These are phyloP conservation scores for Puccinia triticina DNA, from an alignment of 1,284 basidiomycete genomes.

Conservation along the genomic window DNA sequence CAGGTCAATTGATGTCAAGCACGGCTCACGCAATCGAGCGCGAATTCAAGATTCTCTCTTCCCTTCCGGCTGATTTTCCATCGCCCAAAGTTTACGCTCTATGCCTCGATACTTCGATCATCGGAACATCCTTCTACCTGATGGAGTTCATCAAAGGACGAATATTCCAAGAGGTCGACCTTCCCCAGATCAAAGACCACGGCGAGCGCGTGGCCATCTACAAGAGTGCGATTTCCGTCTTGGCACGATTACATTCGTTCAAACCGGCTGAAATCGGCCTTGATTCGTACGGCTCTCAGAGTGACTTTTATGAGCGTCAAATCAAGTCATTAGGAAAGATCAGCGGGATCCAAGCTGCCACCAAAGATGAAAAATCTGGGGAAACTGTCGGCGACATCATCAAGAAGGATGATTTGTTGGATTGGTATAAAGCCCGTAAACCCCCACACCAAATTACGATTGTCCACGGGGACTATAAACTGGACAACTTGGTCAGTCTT, in stretches of 20 bases:
- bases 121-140: constrained; percentile 90
- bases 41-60: constrained; percentile 78
- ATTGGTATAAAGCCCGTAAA: constrained; percentile 74
- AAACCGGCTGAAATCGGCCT: constrained; percentile 73
- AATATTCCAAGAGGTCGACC: constrained; percentile 82
- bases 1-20: constrained; percentile 77
- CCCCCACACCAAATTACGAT: constrained; percentile 69
- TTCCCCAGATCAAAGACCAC: constrained; percentile 68
- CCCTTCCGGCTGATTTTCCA: constrained; percentile 74
- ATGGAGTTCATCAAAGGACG: constrained; percentile 93
- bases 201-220: constrained; percentile 65
- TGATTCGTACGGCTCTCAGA: constrained; percentile 74
- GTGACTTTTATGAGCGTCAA: constrained; percentile 86
- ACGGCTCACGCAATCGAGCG: constrained; percentile 94
- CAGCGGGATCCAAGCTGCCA: constrained; percentile 71
- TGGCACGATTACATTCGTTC: constrained; percentile 75
- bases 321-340: constrained; percentile 79
- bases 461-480: constrained; percentile 94
- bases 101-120: constrained; percentile 74
- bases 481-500: constrained; percentile 75
- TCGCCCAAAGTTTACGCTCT: constrained; percentile 82
- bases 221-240: constrained; percentile 73
- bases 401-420: constrained; percentile 71
- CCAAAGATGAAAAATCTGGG: constrained; percentile 69
- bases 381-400: constrained; percentile 71